Base-by-base conservation (phyloP, 176 grass and related monocot species). In the Triticum urartu region DNA sequence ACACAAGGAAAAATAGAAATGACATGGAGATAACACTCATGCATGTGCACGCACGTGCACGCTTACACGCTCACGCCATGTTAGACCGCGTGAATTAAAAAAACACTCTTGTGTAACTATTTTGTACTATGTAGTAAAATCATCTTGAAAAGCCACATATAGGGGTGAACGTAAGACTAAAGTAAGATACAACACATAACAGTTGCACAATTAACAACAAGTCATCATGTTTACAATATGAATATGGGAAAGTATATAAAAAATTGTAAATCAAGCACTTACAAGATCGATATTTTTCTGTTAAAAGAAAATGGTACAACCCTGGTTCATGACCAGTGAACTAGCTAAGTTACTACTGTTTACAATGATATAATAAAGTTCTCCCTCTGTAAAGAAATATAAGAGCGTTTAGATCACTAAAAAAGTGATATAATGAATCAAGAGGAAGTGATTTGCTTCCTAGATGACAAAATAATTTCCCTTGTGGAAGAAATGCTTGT, bases 1-100 rank as follows among this genome's bases (percentile, higher is more conserved):
- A 87, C 12, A 87, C 5, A 48, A 9, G 1, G 52, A 18, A 77
- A 75, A 58, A 84, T 15, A 77, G 7, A 78, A 82, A 82, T 71
- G 64, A 15, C 24, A 59, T 42, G 68, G 11, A 79, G 72, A 45
- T 80, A 1, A 56, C 18, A 59, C 56, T 59, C 54, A 21, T 58
- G 18, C 56, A 59, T 59, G 56, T 59, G 18, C 15, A 0, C 17
- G 6, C 52, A 56, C 2, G 0, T 20, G 21, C 18, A 54, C 15
- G 64, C 24, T 54, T 66, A 72, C 13, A 74, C 33, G 33, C 5
- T 28, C 20, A 80, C 77, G 28, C 15, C 28, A 54, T 54, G 59
- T 14, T 73, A 66, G 24, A 26, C 3, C 24, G 22, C 5, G 72
- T 61, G 22, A 10, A 34, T 33, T 64, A 35, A 60, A 75, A 47